Conservation (phyloP, 768 basidiomycete genomes). For the Mycena crocata region DNA sequence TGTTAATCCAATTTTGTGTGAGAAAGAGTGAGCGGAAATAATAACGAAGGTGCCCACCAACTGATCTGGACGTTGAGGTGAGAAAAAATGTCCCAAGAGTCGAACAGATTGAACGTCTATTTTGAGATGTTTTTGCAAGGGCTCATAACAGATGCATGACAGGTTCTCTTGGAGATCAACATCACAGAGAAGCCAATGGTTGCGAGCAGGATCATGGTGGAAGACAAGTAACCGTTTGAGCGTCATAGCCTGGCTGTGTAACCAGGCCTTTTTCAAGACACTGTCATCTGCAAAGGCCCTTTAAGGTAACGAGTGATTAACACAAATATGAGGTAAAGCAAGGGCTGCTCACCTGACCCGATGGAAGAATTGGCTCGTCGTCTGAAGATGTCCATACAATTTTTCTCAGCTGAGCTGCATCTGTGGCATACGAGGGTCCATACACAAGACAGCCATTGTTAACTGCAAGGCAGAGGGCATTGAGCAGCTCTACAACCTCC, state of each 20-base stretch:
- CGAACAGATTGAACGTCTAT: neutral
- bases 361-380: neutral
- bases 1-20: neutral
- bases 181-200: slow-evolving; percentile 2
- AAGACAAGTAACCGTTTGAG: neutral
- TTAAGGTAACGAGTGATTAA: neutral
- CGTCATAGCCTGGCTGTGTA: neutral
- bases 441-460: too few species aligned
- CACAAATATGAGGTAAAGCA: neutral
- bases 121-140: neutral
- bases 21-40: neutral
- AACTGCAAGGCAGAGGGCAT: neutral
- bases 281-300: neutral
- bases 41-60: neutral
- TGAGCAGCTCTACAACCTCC: neutral
- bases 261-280: slow-evolving; percentile 1
- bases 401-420: neutral
- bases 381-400: neutral
- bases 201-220: neutral
- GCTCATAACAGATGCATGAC: neutral
- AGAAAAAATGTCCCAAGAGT: neutral
- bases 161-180: neutral
- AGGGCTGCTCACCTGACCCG: neutral
- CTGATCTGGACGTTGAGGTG: neutral
- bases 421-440: neutral